Base-by-base conservation (phyloP, 1,284 basidiomycete species). In the Entoloma clypeatum region DNA sequence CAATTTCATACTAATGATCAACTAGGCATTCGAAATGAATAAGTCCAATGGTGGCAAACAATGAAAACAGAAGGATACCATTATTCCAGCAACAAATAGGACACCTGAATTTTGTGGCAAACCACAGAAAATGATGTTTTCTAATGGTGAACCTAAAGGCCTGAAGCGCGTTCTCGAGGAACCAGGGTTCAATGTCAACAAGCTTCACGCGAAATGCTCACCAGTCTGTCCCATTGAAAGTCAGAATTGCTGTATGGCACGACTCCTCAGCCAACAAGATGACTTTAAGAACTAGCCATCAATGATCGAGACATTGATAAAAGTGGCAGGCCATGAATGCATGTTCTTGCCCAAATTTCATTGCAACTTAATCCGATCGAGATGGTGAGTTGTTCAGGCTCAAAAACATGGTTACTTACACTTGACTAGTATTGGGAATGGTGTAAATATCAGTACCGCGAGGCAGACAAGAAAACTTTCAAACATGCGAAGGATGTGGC, bases 161-260 rank as follows among this genome's bases (percentile, higher is more conserved):
- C 16, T 36, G 26, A 13, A 44, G 23, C 21, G 18, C 16, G 43
- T 44, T 25, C 32, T 44, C 6, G 39, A 45, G 33, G 38, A 45
- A 21, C 31, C 23, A 2, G 48, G 22, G 21, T 50, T 28, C 33
- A 32, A 44, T 26, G 27, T 37, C 19, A 18, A 29, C 9, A 36
- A 40, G 17, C 17, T 39, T 5, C 16, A 26, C 19, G 43, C 52
- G 13, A 59, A 57, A 36, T 59, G 56, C 33, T 41, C 44, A 10
- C 58, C 57, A 7, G 53, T 60, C 9, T 60, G 59, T 38, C 54
- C 55, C 2, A 26, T 57, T 29, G 45, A 57, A n/a, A 59, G 49
- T 34, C 24, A 28, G 10, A 40, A 46, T 16, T 68, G 64, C 44
- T 67, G 64, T 44, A 60, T 63, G 59, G 57, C 56, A 4, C 44